phyloP scores from a whole-genome alignment of 176 grass and related monocot species.

The barley (Hordeum vulgare) region DNA sequence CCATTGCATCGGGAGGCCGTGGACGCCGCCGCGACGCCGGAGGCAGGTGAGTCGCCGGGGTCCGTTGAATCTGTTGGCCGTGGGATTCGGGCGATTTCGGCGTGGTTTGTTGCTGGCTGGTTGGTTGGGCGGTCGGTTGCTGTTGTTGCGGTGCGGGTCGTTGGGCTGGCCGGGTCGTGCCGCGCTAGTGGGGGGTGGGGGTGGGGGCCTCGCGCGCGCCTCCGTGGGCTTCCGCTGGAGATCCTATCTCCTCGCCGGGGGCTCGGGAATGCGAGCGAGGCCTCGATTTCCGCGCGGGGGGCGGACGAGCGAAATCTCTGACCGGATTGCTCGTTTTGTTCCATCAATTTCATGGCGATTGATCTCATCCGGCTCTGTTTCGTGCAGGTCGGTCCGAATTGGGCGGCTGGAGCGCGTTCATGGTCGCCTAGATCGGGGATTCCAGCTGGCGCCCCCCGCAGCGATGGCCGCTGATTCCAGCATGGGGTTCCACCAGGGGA shows the following conservation, averaged over 20 bases:
- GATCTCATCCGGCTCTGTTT: neutral
- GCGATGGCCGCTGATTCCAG: constrained; percentile 76
- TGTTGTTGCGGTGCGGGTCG: constrained; percentile 6
- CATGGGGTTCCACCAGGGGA: constrained; percentile 79
- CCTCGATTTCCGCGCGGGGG: too few species aligned
- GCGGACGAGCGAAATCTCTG: too few species aligned
- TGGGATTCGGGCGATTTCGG: constrained; percentile 16
- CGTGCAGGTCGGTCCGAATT: constrained; percentile 35
- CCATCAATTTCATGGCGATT: neutral
- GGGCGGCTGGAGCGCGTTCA: neutral
- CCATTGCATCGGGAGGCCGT: constrained; percentile 1
- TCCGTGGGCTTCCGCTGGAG: constrained; percentile 11
- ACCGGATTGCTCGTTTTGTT: neutral
- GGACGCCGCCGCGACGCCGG: neutral
- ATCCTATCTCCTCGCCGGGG: constrained; percentile 22
- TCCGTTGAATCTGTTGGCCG: constrained; percentile 5
- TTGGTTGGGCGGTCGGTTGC: constrained; percentile 13
- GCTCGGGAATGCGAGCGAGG: constrained; percentile 7
- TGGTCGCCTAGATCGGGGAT: constrained; percentile 24
- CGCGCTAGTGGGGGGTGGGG: neutral
- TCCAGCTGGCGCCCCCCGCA: constrained; percentile 2
- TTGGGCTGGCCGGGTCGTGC: constrained; percentile 2
- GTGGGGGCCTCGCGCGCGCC: constrained; percentile 4
- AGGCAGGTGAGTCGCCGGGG: constrained; percentile 30
- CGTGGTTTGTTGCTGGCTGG: constrained; percentile 5